Evolutionary conservation across 139 green algal species (phyloP), one percentile per base, ranked within the genome.

Genomic region (Chlamydomonas sphaeroides): DNA sequence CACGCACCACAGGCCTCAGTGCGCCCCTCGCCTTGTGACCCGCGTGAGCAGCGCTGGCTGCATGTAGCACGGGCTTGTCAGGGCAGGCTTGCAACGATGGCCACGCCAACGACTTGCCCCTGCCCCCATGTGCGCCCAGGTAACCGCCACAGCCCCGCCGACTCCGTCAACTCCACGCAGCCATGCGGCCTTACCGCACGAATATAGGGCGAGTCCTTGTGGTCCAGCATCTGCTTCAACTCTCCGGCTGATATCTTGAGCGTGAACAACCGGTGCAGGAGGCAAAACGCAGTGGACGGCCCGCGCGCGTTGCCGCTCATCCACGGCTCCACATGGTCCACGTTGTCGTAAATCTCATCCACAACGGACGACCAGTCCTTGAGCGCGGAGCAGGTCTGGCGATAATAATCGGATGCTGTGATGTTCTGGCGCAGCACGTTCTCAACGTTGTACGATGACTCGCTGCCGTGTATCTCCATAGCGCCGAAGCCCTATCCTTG

Each of bases 141-240:
- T n/a, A n/a, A n/a, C n/a, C n/a, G n/a, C n/a, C n/a, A n/a, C n/a
- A n/a, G n/a, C n/a, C n/a, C n/a, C n/a, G n/a, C n/a, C n/a, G n/a
- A n/a, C n/a, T n/a, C n/a, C n/a, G n/a, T n/a, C n/a, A n/a, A n/a
- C n/a, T n/a, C n/a, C n/a, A n/a, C n/a, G 14, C 15, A 61, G 51
- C 51, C 20, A 25, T 61, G 51, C 51, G 17, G 20, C 56, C 56
- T 83, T 76, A 99, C 95, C 89, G 96, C 96, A 23, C 96, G 92
- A 75, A 99, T 99, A 91, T 97, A 99, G 0, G 93, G 91, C 0
- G 95, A 98, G 87, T 99, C 97, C 10, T 72, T 53, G 85, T 99
- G 97, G 42, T 94, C 87, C 11, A 99, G 68, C 68, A 97, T 91
- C 3, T 92, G 86, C 67, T 93, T 83, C 1, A 98, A 78, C 48